Percentiles rank a stretch among this genome's conserved stretches.
These are phyloP conservation scores for Penicillium sp. DNA, from an alignment of 2,329 filamentous ascomycete species.

Conservation along the genomic window DNA sequence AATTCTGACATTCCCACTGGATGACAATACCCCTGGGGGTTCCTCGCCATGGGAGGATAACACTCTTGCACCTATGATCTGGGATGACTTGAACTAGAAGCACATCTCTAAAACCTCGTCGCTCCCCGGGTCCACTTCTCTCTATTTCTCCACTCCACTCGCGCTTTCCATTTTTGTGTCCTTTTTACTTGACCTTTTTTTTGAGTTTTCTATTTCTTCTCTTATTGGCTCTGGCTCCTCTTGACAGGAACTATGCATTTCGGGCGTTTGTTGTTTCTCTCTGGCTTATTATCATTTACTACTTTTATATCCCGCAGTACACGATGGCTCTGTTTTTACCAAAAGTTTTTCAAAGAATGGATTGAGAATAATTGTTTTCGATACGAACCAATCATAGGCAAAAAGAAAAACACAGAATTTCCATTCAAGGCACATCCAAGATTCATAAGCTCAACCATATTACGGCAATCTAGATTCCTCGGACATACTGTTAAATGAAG, in stretches of 20 bases:
- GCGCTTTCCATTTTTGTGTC: neutral
- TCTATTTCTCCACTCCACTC: no score
- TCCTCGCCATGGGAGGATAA: constrained; percentile 41
- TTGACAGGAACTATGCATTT: constrained; percentile 3
- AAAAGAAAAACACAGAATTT: no score
- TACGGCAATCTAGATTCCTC: no score
- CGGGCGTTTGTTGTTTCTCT: constrained; percentile 6
- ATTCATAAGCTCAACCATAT: no score
- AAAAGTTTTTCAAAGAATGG: constrained; percentile 4
- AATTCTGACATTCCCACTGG: constrained; percentile 36
- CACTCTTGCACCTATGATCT: constrained; percentile 45
- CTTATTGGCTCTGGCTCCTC: neutral
- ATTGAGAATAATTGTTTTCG: neutral
- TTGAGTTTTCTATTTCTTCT: neutral
- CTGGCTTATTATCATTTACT: neutral
- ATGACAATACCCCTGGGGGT: constrained; percentile 31
- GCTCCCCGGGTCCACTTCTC: no score
- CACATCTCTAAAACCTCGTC: neutral
- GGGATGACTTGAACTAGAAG: constrained; percentile 40
- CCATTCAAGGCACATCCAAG: no score
- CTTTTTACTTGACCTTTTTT: constrained; percentile 7
- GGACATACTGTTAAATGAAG: no score
- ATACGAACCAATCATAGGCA: neutral
- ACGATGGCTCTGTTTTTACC: constrained; percentile 25
- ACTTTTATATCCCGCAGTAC: constrained; percentile 31